Conservation (phyloP, 1,284 basidiomycete genomes). For the Apiotrichum laibachii region DNA sequence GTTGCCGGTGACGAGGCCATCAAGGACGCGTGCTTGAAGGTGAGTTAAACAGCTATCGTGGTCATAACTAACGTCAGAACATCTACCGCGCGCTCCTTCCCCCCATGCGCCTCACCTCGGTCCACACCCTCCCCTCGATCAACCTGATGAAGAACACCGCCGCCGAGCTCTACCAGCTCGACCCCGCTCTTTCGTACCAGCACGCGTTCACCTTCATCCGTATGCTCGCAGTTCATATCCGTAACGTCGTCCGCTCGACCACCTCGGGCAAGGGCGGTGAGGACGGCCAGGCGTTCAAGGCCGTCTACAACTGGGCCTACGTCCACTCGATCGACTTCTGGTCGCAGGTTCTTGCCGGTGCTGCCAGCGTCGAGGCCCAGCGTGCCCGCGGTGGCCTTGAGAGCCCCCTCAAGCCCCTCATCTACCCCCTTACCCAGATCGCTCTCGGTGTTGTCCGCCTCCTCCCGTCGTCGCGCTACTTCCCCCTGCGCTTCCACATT, state of each 20-base stretch:
- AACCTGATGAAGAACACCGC: slow-evolving; percentile 99
- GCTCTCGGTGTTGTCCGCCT: slow-evolving; percentile 88
- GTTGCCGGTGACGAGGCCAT: slow-evolving; percentile 76
- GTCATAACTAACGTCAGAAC: slow-evolving; percentile 3
- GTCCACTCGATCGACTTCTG: slow-evolving; percentile 96
- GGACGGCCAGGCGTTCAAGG: slow-evolving; percentile 75
- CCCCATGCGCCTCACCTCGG: slow-evolving; percentile 69
- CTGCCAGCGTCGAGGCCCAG: slow-evolving; percentile 65
- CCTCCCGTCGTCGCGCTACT: slow-evolving; percentile 74
- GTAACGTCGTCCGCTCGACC: slow-evolving; percentile 57
- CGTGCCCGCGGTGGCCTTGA: slow-evolving; percentile 58
- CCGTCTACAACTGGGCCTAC: slow-evolving; percentile 98
- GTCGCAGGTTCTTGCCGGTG: slow-evolving; percentile 79
- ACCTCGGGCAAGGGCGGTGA: slow-evolving; percentile 36
- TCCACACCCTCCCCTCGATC: slow-evolving; percentile 86
- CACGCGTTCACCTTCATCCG: slow-evolving; percentile 97
- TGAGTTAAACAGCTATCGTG: slow-evolving; percentile 45
- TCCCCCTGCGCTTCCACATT: slow-evolving; percentile 75
- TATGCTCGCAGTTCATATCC: slow-evolving; percentile 87
- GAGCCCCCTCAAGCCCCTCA: slow-evolving; percentile 78
- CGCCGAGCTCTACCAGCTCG: slow-evolving; percentile 81
- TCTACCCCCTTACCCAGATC: slow-evolving; percentile 95
- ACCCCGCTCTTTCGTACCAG: slow-evolving; percentile 65
- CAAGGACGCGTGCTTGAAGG: slow-evolving; percentile 82
- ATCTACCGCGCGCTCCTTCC: slow-evolving; percentile 77